A percentile compares a stretch with the other conserved stretches of the same genome.
Conservation (phyloP, 805 yeast species). For the Priceomyces carsonii region DNA sequence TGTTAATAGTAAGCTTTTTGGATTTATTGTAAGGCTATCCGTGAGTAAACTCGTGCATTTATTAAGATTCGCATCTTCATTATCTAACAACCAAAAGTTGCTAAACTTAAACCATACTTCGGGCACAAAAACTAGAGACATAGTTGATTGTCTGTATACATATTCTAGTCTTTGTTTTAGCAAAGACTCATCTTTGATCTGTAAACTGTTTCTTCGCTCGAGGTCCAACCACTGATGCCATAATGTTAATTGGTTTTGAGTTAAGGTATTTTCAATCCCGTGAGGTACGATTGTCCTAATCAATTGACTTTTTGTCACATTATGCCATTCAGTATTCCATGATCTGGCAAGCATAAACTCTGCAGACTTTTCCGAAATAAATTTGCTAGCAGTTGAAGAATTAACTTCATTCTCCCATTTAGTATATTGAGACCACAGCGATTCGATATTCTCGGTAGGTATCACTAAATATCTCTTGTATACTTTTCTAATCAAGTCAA, state of each 20-base stretch:
- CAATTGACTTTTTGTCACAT: constrained; percentile 51
- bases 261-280: constrained; percentile 19
- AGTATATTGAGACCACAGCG: constrained; percentile 78
- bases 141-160: constrained; percentile 70
- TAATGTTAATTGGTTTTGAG: constrained; percentile 44
- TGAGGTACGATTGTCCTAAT: constrained; percentile 39
- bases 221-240: constrained; percentile 81
- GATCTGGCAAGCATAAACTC: constrained; percentile 87
- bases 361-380: constrained; percentile 77
- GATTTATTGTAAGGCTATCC: constrained; percentile 63
- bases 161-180: constrained; percentile 61
- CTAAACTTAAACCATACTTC: constrained; percentile 74
- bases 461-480: constrained; percentile 68
- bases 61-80: constrained; percentile 41
- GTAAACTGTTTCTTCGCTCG: constrained; percentile 73
- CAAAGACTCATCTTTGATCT: constrained; percentile 47
- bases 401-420: constrained; percentile 80
- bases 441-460: constrained; percentile 78
- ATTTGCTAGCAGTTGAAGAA: constrained; percentile 77
- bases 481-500: constrained; percentile 71
- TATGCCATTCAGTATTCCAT: constrained; percentile 67
- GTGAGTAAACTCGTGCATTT: constrained; percentile 48
- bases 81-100: constrained; percentile 31
- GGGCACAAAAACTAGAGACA: constrained; percentile 61
- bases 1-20: constrained; percentile 65